Conservation (phyloP, 805 yeast species). For the Lipomyces lipofer region DNA sequence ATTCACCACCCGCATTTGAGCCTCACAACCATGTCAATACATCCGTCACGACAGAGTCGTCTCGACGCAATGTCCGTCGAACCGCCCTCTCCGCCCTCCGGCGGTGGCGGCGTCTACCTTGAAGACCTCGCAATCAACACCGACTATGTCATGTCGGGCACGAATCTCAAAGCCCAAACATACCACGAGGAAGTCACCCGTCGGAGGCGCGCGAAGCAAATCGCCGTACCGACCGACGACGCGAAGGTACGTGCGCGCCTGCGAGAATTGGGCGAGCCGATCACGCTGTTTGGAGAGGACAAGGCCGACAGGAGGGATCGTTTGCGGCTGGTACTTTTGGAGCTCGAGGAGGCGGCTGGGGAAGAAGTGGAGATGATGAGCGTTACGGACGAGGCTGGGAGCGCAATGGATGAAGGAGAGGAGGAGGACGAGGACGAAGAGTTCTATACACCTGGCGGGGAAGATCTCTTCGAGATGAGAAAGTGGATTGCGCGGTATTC, state of each 20-base stretch:
- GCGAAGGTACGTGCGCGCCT: slow-evolving; percentile 57
- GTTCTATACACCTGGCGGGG: slow-evolving; percentile 78
- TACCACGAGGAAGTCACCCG: slow-evolving; percentile 25
- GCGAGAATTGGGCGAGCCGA: slow-evolving; percentile 56
- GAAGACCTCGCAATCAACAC: slow-evolving; percentile 24
- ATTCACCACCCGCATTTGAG: neutral
- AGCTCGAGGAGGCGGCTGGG: slow-evolving; percentile 25
- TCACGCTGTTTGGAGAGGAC: slow-evolving; percentile 59
- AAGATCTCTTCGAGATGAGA: slow-evolving; percentile 55
- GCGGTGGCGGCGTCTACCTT: slow-evolving; percentile 18
- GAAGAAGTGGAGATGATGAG: slow-evolving; percentile 31
- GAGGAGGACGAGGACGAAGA: slow-evolving; percentile 68
- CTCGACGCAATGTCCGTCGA: slow-evolving; percentile 19
- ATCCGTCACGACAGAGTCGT: slow-evolving; percentile 22
- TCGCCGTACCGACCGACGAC: slow-evolving; percentile 63
- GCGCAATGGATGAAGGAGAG: slow-evolving; percentile 39
- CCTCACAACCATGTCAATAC: slow-evolving; percentile 17
- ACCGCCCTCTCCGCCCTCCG: slow-evolving; percentile 10
- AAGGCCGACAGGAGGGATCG: slow-evolving; percentile 61
- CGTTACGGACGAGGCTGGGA: slow-evolving; percentile 17
- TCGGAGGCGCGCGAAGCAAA: slow-evolving; percentile 17
- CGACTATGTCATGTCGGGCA: slow-evolving; percentile 18
- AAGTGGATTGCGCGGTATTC: slow-evolving; percentile 54
- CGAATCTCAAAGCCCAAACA: slow-evolving; percentile 20
- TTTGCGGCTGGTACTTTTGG: slow-evolving; percentile 49